phyloP scores from a whole-genome alignment of 345 rosid genomes.

The Euphorbia tirucalli region DNA sequence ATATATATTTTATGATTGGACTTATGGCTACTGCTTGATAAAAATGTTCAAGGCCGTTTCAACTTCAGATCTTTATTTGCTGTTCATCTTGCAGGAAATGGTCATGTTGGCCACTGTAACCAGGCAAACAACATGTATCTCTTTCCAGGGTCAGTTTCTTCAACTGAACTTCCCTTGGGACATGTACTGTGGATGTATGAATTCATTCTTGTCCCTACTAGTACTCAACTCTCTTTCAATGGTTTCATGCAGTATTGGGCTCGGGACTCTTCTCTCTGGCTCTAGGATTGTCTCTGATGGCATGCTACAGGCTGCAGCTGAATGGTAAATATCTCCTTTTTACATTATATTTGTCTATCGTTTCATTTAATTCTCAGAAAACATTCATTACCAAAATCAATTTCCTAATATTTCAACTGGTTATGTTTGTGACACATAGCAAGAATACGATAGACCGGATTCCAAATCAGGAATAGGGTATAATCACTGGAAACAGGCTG shows the following conservation, averaged over 20 bases:
- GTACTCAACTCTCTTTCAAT: conserved; percentile 13
- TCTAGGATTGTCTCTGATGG: conserved; percentile 82
- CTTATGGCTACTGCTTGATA: not conserved
- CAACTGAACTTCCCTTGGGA: not conserved
- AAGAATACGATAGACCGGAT: not conserved
- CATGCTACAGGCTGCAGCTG: conserved; percentile 99
- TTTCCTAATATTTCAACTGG: not conserved
- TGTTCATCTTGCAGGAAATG: conserved; percentile 54
- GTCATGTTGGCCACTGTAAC: conserved; percentile 82
- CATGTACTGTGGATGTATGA: not conserved
- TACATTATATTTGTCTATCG: not conserved
- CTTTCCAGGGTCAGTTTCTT: conserved; percentile 82
- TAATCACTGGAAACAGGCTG: not conserved
- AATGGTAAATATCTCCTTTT: conserved; percentile 51
- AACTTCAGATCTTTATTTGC: conserved; percentile 21
- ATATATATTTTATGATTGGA: not conserved
- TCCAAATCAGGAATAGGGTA: not conserved
- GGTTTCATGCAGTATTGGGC: conserved; percentile 72
- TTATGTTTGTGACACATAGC: not conserved
- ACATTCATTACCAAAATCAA: not conserved
- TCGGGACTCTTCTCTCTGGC: conserved; percentile 94
- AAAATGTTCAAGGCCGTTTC: not conserved
- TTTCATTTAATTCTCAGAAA: conserved; percentile 5
- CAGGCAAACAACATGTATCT: conserved; percentile 99
- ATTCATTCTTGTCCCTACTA: not conserved